phyloP scores from a whole-genome alignment of 2,329 filamentous ascomycete genomes.

The Neonectria faginata region DNA sequence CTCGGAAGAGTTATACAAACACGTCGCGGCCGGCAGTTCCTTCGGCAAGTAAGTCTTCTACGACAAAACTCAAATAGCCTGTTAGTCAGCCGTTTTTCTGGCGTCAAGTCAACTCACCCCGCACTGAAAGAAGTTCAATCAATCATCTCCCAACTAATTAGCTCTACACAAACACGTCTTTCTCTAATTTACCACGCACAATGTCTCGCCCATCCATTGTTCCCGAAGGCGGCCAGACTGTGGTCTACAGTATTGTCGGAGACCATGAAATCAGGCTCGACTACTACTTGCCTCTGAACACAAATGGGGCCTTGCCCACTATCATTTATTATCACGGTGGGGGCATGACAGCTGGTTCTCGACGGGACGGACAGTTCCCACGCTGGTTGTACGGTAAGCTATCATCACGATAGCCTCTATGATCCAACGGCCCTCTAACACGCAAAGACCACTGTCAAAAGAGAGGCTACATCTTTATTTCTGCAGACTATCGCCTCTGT shows the following conservation, averaged over 20 bases:
- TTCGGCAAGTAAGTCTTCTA: background rate
- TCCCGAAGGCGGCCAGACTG: slow-evolving; percentile 10
- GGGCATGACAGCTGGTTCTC: slow-evolving; percentile 24
- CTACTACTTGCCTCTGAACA: slow-evolving; percentile 13
- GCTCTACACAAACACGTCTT: background rate
- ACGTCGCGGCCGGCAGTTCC: background rate
- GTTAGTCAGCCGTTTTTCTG: background rate
- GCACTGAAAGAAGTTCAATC: background rate
- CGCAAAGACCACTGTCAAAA: slow-evolving; percentile 10
- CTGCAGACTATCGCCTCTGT: slow-evolving; percentile 21
- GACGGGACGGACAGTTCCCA: slow-evolving; percentile 12
- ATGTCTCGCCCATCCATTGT: background rate
- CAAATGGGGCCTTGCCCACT: slow-evolving; percentile 2
- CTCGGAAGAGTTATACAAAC: no score
- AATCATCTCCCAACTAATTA: background rate
- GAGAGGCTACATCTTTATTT: slow-evolving; percentile 18
- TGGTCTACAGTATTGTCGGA: slow-evolving; percentile 16
- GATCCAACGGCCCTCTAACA: background rate
- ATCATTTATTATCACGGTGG: slow-evolving; percentile 22
- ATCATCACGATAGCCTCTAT: background rate
- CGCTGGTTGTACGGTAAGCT: slow-evolving; percentile 20
- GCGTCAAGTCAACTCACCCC: background rate
- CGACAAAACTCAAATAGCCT: background rate
- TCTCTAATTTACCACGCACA: background rate
- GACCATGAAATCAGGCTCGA: slow-evolving; percentile 20